Conservation (phyloP, 163 green algal species). For the Chlamydomonas reinhardtii region DNA sequence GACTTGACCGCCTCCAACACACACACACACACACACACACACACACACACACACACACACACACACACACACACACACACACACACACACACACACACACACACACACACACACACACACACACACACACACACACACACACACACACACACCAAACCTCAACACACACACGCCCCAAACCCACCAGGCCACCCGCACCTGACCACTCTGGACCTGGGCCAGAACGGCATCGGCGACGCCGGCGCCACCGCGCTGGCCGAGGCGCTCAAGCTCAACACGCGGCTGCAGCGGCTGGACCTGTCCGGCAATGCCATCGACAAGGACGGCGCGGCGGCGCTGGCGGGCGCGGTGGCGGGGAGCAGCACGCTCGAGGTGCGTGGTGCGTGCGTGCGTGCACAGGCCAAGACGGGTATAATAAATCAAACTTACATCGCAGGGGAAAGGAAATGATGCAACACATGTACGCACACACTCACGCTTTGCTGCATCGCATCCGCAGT, state of each 20-base stretch:
- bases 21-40: no score
- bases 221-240: constrained; percentile 94
- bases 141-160: not conserved
- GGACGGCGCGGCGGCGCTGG: constrained; percentile 73
- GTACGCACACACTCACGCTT: no score
- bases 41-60: no score
- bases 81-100: no score
- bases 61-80: no score
- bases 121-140: not conserved
- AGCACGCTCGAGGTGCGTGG: constrained; percentile 64
- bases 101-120: no score
- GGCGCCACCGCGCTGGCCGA: constrained; percentile 88
- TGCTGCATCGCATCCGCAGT: no score
- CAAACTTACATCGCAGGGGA: no score
- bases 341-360: constrained; percentile 83
- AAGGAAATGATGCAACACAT: no score
- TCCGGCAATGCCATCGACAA: constrained; percentile 73
- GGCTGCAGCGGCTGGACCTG: constrained; percentile 88
- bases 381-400: not conserved
- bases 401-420: no score
- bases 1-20: no score
- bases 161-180: not conserved
- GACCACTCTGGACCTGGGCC: constrained; percentile 88
- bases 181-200: constrained; percentile 82
- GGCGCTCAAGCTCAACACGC: constrained; percentile 93